phyloP scores from a whole-genome alignment of 1,284 basidiomycete genomes.

The Peniophora sp. region DNA sequence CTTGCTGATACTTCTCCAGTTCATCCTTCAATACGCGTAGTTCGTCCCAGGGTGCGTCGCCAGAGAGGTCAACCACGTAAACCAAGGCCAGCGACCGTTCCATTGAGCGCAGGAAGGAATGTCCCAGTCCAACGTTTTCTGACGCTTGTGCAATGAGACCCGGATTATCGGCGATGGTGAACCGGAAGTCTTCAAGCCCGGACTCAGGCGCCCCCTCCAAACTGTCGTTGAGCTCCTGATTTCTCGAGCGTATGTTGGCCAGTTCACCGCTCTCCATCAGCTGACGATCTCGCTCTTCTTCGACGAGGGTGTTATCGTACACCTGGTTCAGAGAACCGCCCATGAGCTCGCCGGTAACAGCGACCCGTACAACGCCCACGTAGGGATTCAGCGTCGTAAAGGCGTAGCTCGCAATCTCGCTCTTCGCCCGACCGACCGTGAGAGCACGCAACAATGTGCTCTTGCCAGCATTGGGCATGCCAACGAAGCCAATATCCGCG shows the following conservation, averaged over 20 bases:
- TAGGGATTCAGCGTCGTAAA: conserved; percentile 96
- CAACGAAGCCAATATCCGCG: conserved; percentile 92
- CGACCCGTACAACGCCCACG: conserved; percentile 86
- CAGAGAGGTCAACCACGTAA: conserved; percentile 88
- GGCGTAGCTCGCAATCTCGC: conserved; percentile 85
- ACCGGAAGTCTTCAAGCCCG: conserved; percentile 68
- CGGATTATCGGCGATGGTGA: conserved; percentile 97
- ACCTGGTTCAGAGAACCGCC: conserved; percentile 47
- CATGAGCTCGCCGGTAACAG: conserved; percentile 72
- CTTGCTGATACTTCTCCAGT: conserved; percentile 78
- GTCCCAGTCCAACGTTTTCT: conserved; percentile 87
- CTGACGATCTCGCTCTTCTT: conserved; percentile 41
- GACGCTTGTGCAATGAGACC: conserved; percentile 84
- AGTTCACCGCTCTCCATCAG: conserved; percentile 44
- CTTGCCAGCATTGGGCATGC: conserved; percentile 91
- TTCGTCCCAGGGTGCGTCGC: conserved; percentile 68
- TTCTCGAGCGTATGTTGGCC: conserved; percentile 40
- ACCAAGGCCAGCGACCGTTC: conserved; percentile 87
- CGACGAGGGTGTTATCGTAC: conserved; percentile 66
- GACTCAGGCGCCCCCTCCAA: conserved; percentile 29
- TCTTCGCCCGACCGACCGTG: conserved; percentile 77
- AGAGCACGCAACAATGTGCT: conserved; percentile 87
- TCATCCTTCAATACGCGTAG: conserved; percentile 69
- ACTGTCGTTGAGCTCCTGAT: conserved; percentile 26
- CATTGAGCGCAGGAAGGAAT: conserved; percentile 89